Evolutionary conservation across 164 flowering plant species (phyloP).

Genomic region (Nymphaea colorata): DNA sequence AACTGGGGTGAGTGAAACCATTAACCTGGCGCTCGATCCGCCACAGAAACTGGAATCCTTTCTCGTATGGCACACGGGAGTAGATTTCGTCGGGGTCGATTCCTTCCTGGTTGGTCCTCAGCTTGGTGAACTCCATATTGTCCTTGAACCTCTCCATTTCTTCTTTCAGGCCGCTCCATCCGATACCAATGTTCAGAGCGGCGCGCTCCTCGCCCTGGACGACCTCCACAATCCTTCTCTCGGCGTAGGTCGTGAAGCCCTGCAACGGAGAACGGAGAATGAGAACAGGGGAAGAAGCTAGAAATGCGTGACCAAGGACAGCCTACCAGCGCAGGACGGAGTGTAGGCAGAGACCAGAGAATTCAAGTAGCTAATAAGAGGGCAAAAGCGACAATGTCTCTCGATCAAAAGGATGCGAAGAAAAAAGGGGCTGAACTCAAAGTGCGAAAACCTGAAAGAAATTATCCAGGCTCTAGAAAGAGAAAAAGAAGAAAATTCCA

Average conservation of each 20-base stretch:
- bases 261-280: constrained; percentile 8
- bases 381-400: too few relatives aligned
- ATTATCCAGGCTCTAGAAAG: too few relatives aligned
- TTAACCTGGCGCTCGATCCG: constrained; percentile 89
- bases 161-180: constrained; percentile 73
- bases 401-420: too few relatives aligned
- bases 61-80: constrained; percentile 88
- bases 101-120: constrained; percentile 80
- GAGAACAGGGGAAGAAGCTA: too few relatives aligned
- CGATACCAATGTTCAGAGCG: constrained; percentile 76
- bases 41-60: constrained; percentile 95
- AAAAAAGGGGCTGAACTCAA: too few relatives aligned
- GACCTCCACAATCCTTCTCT: constrained; percentile 83
- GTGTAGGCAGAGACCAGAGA: too few relatives aligned
- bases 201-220: constrained; percentile 89
- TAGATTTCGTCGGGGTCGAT: constrained; percentile 94
- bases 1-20: neutral
- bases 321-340: too few relatives aligned
- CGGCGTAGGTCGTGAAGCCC: constrained; percentile 98
- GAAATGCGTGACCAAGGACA: too few relatives aligned
- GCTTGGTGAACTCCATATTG: constrained; percentile 87
- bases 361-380: too few relatives aligned
- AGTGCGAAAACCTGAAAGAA: too few relatives aligned
- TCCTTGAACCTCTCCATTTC: constrained; percentile 87
- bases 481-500: too few relatives aligned